These are phyloP conservation scores for Podaxis rugospora DNA, from an alignment of 768 basidiomycete species.

Conservation along the genomic window DNA sequence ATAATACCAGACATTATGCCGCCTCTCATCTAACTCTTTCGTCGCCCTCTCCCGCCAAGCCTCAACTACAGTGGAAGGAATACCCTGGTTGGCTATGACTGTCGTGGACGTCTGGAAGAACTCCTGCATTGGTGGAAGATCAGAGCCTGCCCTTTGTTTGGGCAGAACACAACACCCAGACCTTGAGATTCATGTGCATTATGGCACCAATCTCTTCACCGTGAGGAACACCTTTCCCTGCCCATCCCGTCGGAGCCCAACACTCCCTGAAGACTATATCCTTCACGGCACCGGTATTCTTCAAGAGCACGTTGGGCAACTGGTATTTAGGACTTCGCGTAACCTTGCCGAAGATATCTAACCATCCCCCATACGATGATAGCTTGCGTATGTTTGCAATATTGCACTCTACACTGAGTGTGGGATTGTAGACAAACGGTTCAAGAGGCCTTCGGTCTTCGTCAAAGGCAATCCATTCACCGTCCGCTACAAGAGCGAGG, in stretches of 20 bases:
- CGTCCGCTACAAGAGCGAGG: slow-evolving; percentile 19
- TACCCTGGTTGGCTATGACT: not conserved
- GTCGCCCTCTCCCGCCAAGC: slow-evolving; percentile 5
- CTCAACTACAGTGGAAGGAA: not conserved
- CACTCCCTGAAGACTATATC: not conserved
- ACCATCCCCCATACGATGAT: slow-evolving; percentile 21
- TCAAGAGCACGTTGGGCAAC: slow-evolving; percentile 10
- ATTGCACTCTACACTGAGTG: slow-evolving; percentile 6
- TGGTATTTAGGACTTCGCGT: slow-evolving; percentile 16
- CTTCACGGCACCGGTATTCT: not conserved
- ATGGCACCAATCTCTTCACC: slow-evolving; percentile 9
- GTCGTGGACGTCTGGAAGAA: not conserved
- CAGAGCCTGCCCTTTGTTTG: not conserved
- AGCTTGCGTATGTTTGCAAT: slow-evolving; percentile 9
- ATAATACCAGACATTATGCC: slow-evolving; percentile 4
- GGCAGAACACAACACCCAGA: not conserved
- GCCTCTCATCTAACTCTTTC: slow-evolving; percentile 9
- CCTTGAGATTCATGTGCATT: slow-evolving; percentile 7
- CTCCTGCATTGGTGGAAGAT: not conserved
- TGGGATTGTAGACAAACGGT: slow-evolving; percentile 13
- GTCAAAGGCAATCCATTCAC: slow-evolving; percentile 18
- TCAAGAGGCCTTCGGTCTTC: slow-evolving; percentile 14
- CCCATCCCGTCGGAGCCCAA: slow-evolving; percentile 3
- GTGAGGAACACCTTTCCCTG: not conserved
- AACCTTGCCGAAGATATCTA: slow-evolving; percentile 15